A percentile compares a stretch with the other conserved stretches of the same genome.
Conservation (phyloP, 2,329 filamentous ascomycete species). For the Fusarium xyrophilum region DNA sequence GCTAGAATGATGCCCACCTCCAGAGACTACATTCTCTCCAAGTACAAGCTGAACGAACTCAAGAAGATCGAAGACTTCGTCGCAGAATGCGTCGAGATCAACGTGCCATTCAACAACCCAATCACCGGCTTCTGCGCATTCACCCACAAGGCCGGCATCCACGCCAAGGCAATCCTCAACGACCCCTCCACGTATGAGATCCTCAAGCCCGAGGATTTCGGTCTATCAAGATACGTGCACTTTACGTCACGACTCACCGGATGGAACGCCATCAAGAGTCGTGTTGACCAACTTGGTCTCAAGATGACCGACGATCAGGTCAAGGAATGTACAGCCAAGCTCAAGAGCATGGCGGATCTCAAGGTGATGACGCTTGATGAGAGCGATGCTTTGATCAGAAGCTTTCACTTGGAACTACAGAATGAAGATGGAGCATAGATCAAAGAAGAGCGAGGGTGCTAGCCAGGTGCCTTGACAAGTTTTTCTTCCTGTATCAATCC, state of each 20-base stretch:
- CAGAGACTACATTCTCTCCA: neutral
- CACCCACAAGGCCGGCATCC: neutral
- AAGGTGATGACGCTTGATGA: neutral
- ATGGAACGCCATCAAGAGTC: neutral
- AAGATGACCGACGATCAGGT: neutral
- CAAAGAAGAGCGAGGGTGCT: neutral
- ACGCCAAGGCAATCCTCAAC: neutral
- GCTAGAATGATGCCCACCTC: neutral
- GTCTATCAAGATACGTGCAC: neutral
- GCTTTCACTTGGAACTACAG: neutral
- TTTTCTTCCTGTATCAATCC: neutral
- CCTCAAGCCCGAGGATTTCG: neutral
- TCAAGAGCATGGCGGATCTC: neutral
- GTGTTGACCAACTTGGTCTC: neutral
- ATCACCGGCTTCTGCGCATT: neutral
- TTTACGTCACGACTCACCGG: neutral
- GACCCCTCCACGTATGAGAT: neutral
- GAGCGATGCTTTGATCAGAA: neutral
- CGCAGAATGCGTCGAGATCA: neutral
- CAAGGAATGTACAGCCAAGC: neutral
- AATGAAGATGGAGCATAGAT: neutral
- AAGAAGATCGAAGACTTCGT: neutral
- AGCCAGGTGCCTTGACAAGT: rapidly evolving
- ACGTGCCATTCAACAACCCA: neutral
- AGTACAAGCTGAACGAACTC: neutral